A percentile compares a stretch with the other conserved stretches of the same genome.
phyloP scores from a whole-genome alignment of 2,329 filamentous ascomycete species.

The Fusarium setosum region DNA sequence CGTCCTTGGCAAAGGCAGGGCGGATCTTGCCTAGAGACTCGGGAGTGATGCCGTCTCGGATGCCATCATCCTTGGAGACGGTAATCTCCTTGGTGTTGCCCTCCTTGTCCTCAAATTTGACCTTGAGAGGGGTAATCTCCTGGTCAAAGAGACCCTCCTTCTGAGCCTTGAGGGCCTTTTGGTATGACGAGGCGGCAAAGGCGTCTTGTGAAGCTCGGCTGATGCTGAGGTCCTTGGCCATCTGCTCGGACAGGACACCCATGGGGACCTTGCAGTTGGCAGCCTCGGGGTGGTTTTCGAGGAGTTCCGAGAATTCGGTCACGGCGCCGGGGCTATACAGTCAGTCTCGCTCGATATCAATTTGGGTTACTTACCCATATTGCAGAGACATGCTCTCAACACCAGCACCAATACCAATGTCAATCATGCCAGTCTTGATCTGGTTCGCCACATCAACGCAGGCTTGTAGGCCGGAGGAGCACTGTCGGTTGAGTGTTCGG shows the following conservation, averaged over 20 bases:
- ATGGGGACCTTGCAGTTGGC: slow-evolving; percentile 98
- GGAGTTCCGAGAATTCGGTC: slow-evolving; percentile 89
- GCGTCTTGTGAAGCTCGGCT: slow-evolving; percentile 81
- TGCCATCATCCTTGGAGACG: slow-evolving; percentile 87
- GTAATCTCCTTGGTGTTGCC: slow-evolving; percentile 86
- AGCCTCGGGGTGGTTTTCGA: slow-evolving; percentile 83
- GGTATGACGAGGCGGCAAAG: slow-evolving; percentile 94
- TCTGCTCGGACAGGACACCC: slow-evolving; percentile 92
- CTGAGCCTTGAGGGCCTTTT: slow-evolving; percentile 89
- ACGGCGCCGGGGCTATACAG: slow-evolving; percentile 78
- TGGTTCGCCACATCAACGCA: slow-evolving; percentile 95
- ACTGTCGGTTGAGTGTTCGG: slow-evolving; percentile 91
- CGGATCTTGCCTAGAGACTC: slow-evolving; percentile 93
- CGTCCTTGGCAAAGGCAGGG: slow-evolving; percentile 90
- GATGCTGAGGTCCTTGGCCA: slow-evolving; percentile 88
- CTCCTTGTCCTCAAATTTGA: slow-evolving; percentile 91
- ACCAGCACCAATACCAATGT: slow-evolving; percentile 91
- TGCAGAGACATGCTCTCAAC: slow-evolving; percentile 96
- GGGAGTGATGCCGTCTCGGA: slow-evolving; percentile 85
- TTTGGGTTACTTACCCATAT: slow-evolving; percentile 76
- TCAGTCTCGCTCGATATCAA: slow-evolving; percentile 7
- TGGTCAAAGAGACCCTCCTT: slow-evolving; percentile 89
- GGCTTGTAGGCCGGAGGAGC: slow-evolving; percentile 91
- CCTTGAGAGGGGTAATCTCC: slow-evolving; percentile 88
- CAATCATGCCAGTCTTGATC: slow-evolving; percentile 92